Evolutionary conservation across 176 grass and related monocot species (phyloP), one percentile per base, ranked within the genome.

Genomic region (Paspalum notatum): DNA sequence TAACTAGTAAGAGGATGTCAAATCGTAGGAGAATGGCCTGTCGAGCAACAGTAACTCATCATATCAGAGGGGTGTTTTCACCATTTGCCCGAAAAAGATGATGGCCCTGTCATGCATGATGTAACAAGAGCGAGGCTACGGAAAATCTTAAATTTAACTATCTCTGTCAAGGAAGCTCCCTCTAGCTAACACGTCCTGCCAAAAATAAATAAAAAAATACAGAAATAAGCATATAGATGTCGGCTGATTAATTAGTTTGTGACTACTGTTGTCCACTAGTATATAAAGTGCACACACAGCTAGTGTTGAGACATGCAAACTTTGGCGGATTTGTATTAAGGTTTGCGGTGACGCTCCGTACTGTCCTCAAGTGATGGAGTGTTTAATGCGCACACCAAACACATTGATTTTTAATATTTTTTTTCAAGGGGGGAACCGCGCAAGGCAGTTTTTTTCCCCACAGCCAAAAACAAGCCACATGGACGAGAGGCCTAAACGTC

Each of bases 31-130:
- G 25, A 69, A 3, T 61, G 48, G 41, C 32, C 24, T 44, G 26
- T 45, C 55, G 75, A 62, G 16, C 59, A 18, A 59, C 80, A 78
- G 46, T 42, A 50, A 68, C 47, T 77, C n/a, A n/a, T n/a, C n/a
- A n/a, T n/a, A n/a, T n/a, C 15, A 13, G 25, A 47, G 65, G 51
- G 60, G 21, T 21, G 2, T 60, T 79, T 66, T 32, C 3, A 15
- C 55, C 11, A 77, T 27, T 84, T 0, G 5, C 49, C 20, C 20
- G 8, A 32, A 21, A 25, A 13, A 32, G 32, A 32, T 32, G 32
- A 43, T 67, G 32, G 66, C 24, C 27, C 2, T 41, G 32, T 22
- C 18, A 66, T 44, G 32, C 18, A 78, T 66, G 60, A 37, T 51
- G 68, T 71, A 37, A 71, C 9, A 37, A 39, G n/a, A 9, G 1